Evolutionary conservation across 495 filamentous ascomycete species (phyloP).

Genomic region (Bathelium albidoporum): DNA sequence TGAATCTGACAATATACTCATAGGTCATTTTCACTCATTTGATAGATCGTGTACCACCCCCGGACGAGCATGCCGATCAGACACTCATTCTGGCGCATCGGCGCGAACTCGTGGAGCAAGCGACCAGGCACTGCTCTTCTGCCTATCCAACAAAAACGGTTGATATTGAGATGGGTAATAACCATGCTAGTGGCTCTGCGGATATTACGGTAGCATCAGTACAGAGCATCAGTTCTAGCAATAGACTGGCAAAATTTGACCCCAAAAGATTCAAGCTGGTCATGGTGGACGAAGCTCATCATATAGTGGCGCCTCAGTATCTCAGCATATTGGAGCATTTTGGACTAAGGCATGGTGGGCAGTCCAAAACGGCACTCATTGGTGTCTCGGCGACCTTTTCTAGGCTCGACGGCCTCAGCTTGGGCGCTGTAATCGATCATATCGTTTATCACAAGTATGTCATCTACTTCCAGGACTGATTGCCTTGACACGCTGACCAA

Average conservation of each 20-base stretch:
- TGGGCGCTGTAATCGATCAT: conserved; percentile 84
- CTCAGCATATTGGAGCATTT: conserved; percentile 64
- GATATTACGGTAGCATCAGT: conserved; percentile 95
- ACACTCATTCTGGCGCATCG: conserved; percentile 90
- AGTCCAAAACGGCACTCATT: conserved; percentile 53
- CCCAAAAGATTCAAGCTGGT: conserved; percentile 75
- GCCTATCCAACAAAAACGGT: conserved; percentile 71
- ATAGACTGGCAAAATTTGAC: conserved; percentile 72
- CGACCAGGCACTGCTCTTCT: conserved; percentile 65
- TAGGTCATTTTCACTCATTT: conserved; percentile 94
- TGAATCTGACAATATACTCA: conserved; percentile 3
- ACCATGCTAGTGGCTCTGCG: conserved; percentile 60
- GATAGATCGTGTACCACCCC: conserved; percentile 62
- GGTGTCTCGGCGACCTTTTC: conserved; percentile 93
- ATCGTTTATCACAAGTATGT: conserved; percentile 83
- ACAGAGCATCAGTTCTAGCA: conserved; percentile 61
- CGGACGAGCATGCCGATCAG: conserved; percentile 50
- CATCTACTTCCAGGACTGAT: not conserved
- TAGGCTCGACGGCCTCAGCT: conserved; percentile 72
- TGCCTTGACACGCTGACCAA: not conserved
- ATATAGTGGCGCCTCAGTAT: conserved; percentile 80
- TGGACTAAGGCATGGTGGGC: conserved; percentile 45
- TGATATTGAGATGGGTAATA: conserved; percentile 82
- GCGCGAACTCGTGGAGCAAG: conserved; percentile 92
- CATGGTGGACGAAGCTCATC: conserved; percentile 95